These are phyloP conservation scores for Melocanna baccifera DNA, from an alignment of 176 grass and related monocot genomes.

Conservation along the genomic window DNA sequence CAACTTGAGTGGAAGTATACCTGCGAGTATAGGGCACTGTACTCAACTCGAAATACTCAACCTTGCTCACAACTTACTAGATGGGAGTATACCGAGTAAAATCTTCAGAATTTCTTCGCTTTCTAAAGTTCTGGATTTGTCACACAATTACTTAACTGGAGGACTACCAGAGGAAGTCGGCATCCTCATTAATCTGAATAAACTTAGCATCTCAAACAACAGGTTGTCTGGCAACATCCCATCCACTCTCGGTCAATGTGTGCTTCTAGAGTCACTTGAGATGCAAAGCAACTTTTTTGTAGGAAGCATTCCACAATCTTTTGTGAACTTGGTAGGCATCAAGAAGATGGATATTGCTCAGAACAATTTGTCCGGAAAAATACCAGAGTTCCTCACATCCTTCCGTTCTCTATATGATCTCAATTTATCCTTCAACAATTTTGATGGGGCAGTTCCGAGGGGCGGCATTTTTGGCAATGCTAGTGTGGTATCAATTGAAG, in stretches of 20 bases:
- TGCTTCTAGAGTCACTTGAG: constrained; percentile 35
- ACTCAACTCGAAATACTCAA: constrained; percentile 37
- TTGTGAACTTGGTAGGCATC: constrained; percentile 26
- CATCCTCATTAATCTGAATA: constrained; percentile 25
- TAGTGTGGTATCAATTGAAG: constrained; percentile 10
- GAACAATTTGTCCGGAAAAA: constrained; percentile 41
- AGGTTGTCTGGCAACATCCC: constrained; percentile 42
- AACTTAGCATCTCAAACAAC: constrained; percentile 43
- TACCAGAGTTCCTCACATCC: constrained; percentile 36
- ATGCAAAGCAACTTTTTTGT: constrained; percentile 49
- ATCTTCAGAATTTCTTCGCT: constrained; percentile 35
- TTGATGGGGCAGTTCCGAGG: constrained; percentile 33
- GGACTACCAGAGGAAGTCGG: constrained; percentile 39
- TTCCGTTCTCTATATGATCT: not conserved
- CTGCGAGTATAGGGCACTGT: constrained; percentile 26
- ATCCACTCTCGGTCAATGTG: constrained; percentile 28
- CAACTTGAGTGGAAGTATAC: constrained; percentile 47
- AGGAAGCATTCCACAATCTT: constrained; percentile 51
- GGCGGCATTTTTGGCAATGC: constrained; percentile 23
- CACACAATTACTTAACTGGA: constrained; percentile 50
- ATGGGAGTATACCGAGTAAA: constrained; percentile 38
- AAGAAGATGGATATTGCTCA: constrained; percentile 46
- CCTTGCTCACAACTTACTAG: constrained; percentile 48
- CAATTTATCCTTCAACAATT: constrained; percentile 63
- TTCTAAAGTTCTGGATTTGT: constrained; percentile 36